Percentiles rank a stretch among this genome's conserved stretches.
phyloP scores from a whole-genome alignment of 129 eudicot species.

The Cynara cardunculus region DNA sequence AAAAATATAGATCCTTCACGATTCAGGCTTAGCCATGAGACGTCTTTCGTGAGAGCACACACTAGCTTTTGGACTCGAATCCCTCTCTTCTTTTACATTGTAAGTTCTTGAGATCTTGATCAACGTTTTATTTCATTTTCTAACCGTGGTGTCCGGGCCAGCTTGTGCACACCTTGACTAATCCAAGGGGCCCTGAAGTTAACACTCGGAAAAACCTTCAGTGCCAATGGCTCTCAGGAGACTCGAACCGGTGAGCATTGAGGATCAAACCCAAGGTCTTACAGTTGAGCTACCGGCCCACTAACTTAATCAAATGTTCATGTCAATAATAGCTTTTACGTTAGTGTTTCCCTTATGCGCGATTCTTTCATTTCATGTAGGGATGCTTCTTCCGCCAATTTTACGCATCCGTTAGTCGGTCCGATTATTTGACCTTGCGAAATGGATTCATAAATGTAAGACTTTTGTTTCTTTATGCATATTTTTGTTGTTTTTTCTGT shows the following conservation, averaged over 20 bases:
- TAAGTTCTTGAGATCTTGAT: conserved; percentile 29
- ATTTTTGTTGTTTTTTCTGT: not conserved
- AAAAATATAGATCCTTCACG: conserved; percentile 73
- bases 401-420: conserved; percentile 62
- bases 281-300: too few species aligned
- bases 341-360: not conserved
- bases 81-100: conserved; percentile 64
- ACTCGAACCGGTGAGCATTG: too few species aligned
- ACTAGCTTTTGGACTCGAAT: conserved; percentile 70
- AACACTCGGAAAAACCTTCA: too few species aligned
- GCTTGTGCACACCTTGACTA: not conserved
- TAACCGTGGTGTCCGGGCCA: not conserved
- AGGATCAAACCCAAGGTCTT: too few species aligned
- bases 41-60: conserved; percentile 87
- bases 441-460: conserved; percentile 86
- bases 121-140: not conserved
- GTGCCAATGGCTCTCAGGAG: too few species aligned
- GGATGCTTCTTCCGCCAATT: conserved; percentile 88
- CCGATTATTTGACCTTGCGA: conserved; percentile 85
- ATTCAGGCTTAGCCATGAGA: conserved; percentile 81
- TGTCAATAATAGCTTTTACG: not conserved
- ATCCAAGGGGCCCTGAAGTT: too few species aligned
- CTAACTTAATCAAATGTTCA: not conserved
- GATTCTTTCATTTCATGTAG: conserved; percentile 39
- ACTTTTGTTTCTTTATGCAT: not conserved